Percentiles rank a stretch among this genome's conserved stretches.
These are phyloP conservation scores for Nicotiana attenuata DNA, from an alignment of 257 asterid species.

Conservation along the genomic window DNA sequence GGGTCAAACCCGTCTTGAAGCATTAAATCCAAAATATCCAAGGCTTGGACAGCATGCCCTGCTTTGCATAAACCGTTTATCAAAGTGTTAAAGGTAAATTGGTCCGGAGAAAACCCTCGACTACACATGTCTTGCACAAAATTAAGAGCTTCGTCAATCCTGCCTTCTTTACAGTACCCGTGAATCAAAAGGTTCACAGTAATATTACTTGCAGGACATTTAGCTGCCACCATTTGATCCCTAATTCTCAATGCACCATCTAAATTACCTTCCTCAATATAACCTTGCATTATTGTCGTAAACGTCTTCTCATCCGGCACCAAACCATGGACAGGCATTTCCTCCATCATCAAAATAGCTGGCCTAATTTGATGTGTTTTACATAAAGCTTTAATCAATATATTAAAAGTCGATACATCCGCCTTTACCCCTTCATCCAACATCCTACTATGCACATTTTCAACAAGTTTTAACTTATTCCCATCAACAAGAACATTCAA, in stretches of 20 bases:
- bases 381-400: conserved; percentile 81
- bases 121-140: conserved; percentile 60
- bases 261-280: conserved; percentile 74
- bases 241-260: conserved; percentile 73
- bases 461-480: conserved; percentile 66
- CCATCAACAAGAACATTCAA: conserved; percentile 88
- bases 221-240: conserved; percentile 70
- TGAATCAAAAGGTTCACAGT: conserved; percentile 67
- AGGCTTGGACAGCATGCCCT: conserved; percentile 68
- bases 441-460: conserved; percentile 72
- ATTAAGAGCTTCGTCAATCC: conserved; percentile 62
- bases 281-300: conserved; percentile 87
- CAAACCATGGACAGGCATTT: conserved; percentile 64
- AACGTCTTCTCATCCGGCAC: conserved; percentile 81
- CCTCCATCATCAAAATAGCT: conserved; percentile 90
- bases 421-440: conserved; percentile 41
- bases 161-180: conserved; percentile 78
- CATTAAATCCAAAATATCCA: conserved; percentile 80
- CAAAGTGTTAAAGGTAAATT: conserved; percentile 68
- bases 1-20: conserved; percentile 83
- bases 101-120: conserved; percentile 69
- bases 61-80: conserved; percentile 76
- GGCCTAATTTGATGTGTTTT: conserved; percentile 90
- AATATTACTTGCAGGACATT: conserved; percentile 49
- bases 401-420: conserved; percentile 79